Evolutionary conservation across 495 filamentous ascomycete species (phyloP).

Genomic region (Chaetomidium leptoderma): DNA sequence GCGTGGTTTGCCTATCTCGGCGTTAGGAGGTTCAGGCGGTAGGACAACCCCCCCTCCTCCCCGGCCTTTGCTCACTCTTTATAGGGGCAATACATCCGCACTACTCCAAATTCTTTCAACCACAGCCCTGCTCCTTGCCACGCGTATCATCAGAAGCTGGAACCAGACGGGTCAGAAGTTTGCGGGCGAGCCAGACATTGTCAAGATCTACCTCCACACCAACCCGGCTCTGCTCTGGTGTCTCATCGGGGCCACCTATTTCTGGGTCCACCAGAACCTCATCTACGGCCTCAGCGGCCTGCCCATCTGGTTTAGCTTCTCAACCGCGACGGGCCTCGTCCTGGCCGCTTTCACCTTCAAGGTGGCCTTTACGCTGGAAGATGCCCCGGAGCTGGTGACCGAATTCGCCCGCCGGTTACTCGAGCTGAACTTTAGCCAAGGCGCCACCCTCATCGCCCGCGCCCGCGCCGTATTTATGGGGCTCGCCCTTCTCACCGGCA

Average conservation of each 20-base stretch:
- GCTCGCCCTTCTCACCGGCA: constrained; percentile 42
- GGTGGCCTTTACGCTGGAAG: constrained; percentile 70
- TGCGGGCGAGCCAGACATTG: constrained; percentile 81
- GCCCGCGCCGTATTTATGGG: constrained; percentile 53
- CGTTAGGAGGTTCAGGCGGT: constrained; percentile 44
- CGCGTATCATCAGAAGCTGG: constrained; percentile 72
- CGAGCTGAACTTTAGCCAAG: constrained; percentile 40
- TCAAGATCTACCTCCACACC: constrained; percentile 57
- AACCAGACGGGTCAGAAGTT: constrained; percentile 97
- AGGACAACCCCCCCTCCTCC: not conserved
- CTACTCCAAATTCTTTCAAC: constrained; percentile 16
- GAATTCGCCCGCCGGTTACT: constrained; percentile 45
- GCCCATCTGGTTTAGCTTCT: constrained; percentile 26
- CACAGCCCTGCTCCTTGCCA: constrained; percentile 38
- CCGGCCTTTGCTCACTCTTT: constrained; percentile 10
- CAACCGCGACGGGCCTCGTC: constrained; percentile 36
- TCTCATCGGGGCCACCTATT: constrained; percentile 68
- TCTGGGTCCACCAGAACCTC: constrained; percentile 36
- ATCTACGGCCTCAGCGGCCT: constrained; percentile 35
- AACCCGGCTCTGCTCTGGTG: constrained; percentile 66
- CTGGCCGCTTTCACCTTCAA: constrained; percentile 75
- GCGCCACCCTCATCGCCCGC: constrained; percentile 46
- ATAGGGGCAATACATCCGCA: constrained; percentile 15
- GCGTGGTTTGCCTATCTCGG: constrained; percentile 69
- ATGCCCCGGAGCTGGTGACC: constrained; percentile 77